Evolutionary conservation across 148 eudicot genomes (phyloP), one percentile per base, ranked within the genome.

Genomic region (Gaultheria prostrata): DNA sequence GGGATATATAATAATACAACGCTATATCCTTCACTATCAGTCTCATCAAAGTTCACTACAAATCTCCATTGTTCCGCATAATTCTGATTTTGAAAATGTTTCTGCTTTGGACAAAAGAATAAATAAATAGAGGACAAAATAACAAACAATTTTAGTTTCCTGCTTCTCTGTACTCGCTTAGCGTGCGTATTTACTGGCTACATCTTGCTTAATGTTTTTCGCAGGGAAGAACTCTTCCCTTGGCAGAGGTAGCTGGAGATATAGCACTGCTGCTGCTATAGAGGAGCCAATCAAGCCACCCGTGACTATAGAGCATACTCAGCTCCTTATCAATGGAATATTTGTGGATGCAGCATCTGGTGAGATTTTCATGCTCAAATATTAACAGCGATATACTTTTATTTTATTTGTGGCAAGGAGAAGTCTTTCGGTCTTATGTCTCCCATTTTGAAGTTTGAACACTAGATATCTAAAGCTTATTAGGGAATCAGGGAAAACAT

Each of bases 341-440:
- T 91, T 89, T 69, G 91, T 89, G 17, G 93, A 92, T 88, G 83
- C 95, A 17, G 95, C 92, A 4, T 92, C 93, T 57, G 93, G 95
- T 92, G 56, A 85, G 85, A 61, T 65, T 77, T 49, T 24, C 1
- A 12, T 35, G 17, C 54, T 56, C 33, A 26, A 5, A n/a, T 46
- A 39, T 17, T 18, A 32, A 24, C 43, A 49, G 9, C 7, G 8
- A 54, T 12, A n/a, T 39, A 61, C 24, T 61, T 61, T n/a, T n/a
- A 20, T 11, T 21, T 0, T 3, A 1, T 61, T 75, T 82, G 9
- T 56, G 67, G 39, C 39, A 43, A 32, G 11, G 32, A 39, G 2
- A 0, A 11, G 50, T 59, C 50, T 30, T 61, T 24, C 10, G 4
- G 0, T 77, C 56, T 57, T 56, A 45, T n/a, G 1, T 75, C 45